Evolutionary conservation across 2,329 filamentous ascomycete genomes (phyloP).

Genomic region (Alternaria brassicae): DNA sequence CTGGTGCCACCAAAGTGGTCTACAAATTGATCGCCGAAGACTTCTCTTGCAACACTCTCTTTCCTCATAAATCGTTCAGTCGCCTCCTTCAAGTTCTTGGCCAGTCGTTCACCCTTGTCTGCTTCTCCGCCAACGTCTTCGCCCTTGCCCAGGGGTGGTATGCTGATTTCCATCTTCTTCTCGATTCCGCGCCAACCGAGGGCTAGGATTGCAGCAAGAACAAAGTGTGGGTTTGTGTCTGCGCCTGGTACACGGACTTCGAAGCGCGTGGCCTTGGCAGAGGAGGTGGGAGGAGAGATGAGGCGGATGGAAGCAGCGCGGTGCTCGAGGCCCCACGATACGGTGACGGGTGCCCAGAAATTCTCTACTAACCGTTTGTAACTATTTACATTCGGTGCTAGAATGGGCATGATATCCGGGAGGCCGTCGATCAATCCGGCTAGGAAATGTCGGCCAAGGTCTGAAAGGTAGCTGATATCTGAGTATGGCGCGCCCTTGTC

Average conservation of each 20-base stretch:
- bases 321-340: conserved; percentile 96
- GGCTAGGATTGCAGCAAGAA: conserved; percentile 84
- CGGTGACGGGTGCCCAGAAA: conserved; percentile 98
- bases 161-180: conserved; percentile 84
- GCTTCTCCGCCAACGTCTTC: conserved; percentile 76
- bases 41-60: conserved; percentile 87
- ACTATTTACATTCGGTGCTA: conserved; percentile 94
- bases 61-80: conserved; percentile 77
- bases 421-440: conserved; percentile 88
- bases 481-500: conserved; percentile 68
- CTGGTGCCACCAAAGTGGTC: conserved; percentile 93
- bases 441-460: conserved; percentile 90
- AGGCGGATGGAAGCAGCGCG: conserved; percentile 89
- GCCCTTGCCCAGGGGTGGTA: conserved; percentile 83
- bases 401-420: conserved; percentile 92
- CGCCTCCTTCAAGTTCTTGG: conserved; percentile 85
- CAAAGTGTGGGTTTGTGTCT: conserved; percentile 87
- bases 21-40: conserved; percentile 94
- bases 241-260: conserved; percentile 95
- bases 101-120: conserved; percentile 78
- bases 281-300: conserved; percentile 86
- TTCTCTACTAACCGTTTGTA: conserved; percentile 99
- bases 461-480: conserved; percentile 79
- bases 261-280: conserved; percentile 85
- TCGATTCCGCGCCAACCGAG: conserved; percentile 91